Conservation (phyloP, 345 rosid species). For the Anastatica hierochuntica region DNA sequence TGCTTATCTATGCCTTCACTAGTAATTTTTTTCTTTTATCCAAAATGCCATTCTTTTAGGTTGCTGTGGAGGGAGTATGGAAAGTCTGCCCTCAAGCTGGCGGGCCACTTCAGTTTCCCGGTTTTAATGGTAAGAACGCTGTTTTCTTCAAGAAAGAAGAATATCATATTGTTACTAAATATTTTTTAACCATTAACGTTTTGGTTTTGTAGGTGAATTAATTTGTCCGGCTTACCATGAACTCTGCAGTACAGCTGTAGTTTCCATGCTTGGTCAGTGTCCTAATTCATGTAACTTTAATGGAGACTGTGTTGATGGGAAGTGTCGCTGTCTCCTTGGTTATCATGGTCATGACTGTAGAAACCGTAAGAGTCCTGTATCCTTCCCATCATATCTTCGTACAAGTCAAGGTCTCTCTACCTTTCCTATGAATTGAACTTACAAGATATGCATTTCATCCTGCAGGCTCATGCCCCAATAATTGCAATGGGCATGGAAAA, state of each 20-base stretch:
- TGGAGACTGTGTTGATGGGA: conserved; percentile 91
- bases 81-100: conserved; percentile 81
- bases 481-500: conserved; percentile 72
- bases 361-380: conserved; percentile 47
- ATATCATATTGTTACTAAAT: not conserved
- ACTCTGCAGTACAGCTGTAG: conserved; percentile 51
- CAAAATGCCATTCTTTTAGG: conserved; percentile 33
- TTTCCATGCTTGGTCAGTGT: conserved; percentile 66
- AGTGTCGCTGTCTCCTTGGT: conserved; percentile 80
- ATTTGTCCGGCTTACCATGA: conserved; percentile 88
- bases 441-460: not conserved
- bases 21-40: conserved; percentile 1
- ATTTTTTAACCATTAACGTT: conserved; percentile 7
- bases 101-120: conserved; percentile 80
- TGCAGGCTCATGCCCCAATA: conserved; percentile 79
- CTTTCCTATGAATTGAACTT: conserved; percentile 1
- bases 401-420: conserved; percentile 7
- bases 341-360: conserved; percentile 85
- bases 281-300: conserved; percentile 70
- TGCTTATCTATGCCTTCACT: conserved; percentile 1
- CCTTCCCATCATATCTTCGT: not conserved
- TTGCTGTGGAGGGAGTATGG: conserved; percentile 98
- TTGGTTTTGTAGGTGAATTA: conserved; percentile 60
- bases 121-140: conserved; percentile 60
- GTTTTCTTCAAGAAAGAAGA: not conserved